A percentile compares a stretch with the other conserved stretches of the same genome.
Evolutionary conservation across 768 basidiomycete species (phyloP).

Genomic region (Calocera cornea): DNA sequence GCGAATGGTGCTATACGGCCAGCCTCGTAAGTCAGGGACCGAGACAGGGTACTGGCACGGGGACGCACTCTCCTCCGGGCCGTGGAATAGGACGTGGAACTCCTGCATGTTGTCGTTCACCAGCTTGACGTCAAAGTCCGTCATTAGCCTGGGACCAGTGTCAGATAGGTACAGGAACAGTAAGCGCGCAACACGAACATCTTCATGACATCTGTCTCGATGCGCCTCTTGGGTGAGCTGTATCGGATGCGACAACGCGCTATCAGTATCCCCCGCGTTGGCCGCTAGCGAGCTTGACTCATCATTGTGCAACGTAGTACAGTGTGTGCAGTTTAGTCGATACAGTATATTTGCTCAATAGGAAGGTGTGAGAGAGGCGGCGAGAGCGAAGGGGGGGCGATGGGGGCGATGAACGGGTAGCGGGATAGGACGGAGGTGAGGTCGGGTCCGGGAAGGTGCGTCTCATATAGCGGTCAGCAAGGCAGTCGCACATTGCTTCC

Average conservation of each 20-base stretch:
- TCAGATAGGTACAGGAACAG: conserved; percentile 9
- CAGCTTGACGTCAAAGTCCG: conserved; percentile 93
- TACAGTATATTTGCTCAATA: background rate
- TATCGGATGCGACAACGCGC: conserved; percentile 18
- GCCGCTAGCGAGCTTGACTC: background rate
- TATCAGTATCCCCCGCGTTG: background rate
- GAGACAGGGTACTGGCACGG: background rate
- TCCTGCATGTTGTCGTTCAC: conserved; percentile 99
- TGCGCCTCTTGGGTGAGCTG: conserved; percentile 84
- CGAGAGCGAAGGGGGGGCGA: background rate
- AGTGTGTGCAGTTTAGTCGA: background rate
- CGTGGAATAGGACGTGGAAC: conserved; percentile 92
- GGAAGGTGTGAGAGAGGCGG: background rate
- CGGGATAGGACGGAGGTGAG: background rate
- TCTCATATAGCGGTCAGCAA: conserved; percentile 1
- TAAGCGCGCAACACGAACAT: conserved; percentile 41
- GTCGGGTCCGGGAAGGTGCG: conserved; percentile 2
- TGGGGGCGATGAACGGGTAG: background rate
- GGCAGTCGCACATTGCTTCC: conserved; percentile 2
- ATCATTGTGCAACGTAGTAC: background rate
- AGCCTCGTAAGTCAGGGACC: background rate
- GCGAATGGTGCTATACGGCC: conserved; percentile 68
- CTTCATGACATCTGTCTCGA: conserved; percentile 99
- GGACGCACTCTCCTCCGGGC: conserved; percentile 79
- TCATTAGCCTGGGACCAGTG: conserved; percentile 65